Base-by-base conservation (phyloP, 345 rosid species). In the Erucastrum elatum region DNA sequence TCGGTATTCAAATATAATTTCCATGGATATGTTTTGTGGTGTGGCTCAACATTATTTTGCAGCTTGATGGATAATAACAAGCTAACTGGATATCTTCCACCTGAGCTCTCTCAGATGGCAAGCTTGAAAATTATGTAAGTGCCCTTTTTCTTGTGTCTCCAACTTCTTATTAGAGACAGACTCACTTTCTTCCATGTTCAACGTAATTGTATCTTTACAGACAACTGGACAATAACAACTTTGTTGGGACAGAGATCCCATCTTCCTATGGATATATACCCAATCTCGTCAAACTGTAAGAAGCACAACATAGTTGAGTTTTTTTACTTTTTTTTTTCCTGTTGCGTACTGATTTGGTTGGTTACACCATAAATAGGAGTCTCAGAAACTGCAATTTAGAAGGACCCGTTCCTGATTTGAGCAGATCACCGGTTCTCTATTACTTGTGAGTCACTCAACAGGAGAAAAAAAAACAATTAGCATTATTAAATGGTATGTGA, bases 351-450 rank as follows among this genome's bases (percentile, higher is more conserved):
- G 15, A 71, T 66, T 53, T 59, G 74, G n/a, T 65, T 12, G 27
- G 17, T 53, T 53, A 59, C 8, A 1, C 35, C 70, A 39, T 69
- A 35, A 69, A 80, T 82, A 88, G 88, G 78, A 85, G 87, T 84
- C 91, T 88, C 26, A 84, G 88, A 67, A 85, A 88, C 75, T 86
- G 91, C 82, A 82, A 61, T 71, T 64, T 88, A 79, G 26, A 64
- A 75, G 91, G 91, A 78, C 35, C 81, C 34, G 65, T 86, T 64
- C 91, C 88, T 46, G 91, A 88, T 81, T 31, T 88, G 34, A 88
- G 89, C 78, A 64, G 70, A 9, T 16, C 79, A 56, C 70, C 62
- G 27, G 7, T 65, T 37, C 84, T 88, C 21, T 75, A 78, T 39
- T 86, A 81, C 81, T 55, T 84, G 91, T 86, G 79, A 82, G 88